Percentiles rank a stretch among this genome's conserved stretches.
Evolutionary conservation across 176 grass and related monocot genomes (phyloP).

Genomic region (Carex scoparia): DNA sequence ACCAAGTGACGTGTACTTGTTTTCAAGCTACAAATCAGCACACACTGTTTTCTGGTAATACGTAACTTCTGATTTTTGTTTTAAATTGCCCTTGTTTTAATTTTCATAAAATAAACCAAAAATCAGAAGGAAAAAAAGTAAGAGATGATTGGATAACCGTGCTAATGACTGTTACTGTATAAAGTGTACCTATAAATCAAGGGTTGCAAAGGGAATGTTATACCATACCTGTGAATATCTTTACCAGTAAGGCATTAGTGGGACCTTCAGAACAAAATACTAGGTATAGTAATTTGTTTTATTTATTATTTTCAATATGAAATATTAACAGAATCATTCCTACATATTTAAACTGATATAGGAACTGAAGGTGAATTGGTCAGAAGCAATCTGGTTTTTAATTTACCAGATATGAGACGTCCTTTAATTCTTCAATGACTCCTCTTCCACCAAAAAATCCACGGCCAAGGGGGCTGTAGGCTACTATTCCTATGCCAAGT

Average conservation of each 20-base stretch:
- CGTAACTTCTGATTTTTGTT: neutral
- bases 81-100: neutral
- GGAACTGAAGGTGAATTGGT: neutral
- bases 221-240: neutral
- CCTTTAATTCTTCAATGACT: conserved; percentile 37
- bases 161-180: neutral
- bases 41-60: neutral
- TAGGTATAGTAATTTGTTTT: neutral
- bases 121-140: neutral
- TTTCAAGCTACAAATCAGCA: neutral
- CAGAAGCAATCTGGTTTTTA: neutral
- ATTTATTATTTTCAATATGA: neutral
- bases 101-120: neutral
- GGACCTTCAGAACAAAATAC: neutral
- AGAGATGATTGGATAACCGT: neutral
- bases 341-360: neutral
- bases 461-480: conserved; percentile 75
- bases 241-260: neutral
- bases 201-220: no score
- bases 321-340: neutral
- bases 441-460: conserved; percentile 72
- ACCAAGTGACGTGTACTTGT: neutral
- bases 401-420: conserved; percentile 43
- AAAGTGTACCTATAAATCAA: neutral
- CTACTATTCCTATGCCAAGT: conserved; percentile 80